Evolutionary conservation across 2,329 filamentous ascomycete genomes (phyloP), one percentile per base, ranked within the genome.

Genomic region (Sporothrix protearum): DNA sequence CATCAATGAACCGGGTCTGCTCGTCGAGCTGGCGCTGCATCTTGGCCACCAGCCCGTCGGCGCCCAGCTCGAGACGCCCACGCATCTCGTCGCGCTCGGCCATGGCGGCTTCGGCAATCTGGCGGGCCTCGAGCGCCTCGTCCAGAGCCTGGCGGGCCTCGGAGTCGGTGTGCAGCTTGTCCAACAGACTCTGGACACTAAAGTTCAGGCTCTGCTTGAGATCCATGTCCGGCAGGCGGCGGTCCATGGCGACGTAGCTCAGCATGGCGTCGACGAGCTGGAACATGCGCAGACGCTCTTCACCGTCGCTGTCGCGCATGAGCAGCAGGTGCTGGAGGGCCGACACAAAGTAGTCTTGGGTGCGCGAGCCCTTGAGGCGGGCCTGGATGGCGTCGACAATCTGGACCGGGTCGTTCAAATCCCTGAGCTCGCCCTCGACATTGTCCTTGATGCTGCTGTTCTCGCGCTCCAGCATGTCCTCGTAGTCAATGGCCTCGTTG

Each of bases 221-320:
- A 80, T 99, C 96, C 89, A 98, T 95, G 81, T 99, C 95, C 51
- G 96, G 96, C 75, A 98, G 82, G 74, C 96, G 88, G 78, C 96
- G 89, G 81, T 99, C 96, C 95, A 99, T 99, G 77, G 95, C 95
- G 74, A 99, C 95, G 81, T 98, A 98, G 81, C 94, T 97, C 75
- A 99, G 89, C 94, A 98, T 98, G n/a, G 93, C 91, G 81, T 99
- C 96, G 36, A 98, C 94, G 36, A 99, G 88, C 83, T 98, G 96
- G 82, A 98, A 99, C 91, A 97, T 96, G 66, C 93, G 90, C 73
- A 97, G 82, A 16, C 94, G 89, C 81, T 99, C 96, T 79, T 98
- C 96, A 66, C 92, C 91, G 76, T 96, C 93, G 75, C 94, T 96
- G 78, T 97, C 92, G 71, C 94, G 89, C 75, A 98, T 96, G 59